A percentile compares a stretch with the other conserved stretches of the same genome.
These are phyloP conservation scores for Arthrobotrys pseudoclavata DNA, from an alignment of 2,329 filamentous ascomycete species.

Conservation along the genomic window DNA sequence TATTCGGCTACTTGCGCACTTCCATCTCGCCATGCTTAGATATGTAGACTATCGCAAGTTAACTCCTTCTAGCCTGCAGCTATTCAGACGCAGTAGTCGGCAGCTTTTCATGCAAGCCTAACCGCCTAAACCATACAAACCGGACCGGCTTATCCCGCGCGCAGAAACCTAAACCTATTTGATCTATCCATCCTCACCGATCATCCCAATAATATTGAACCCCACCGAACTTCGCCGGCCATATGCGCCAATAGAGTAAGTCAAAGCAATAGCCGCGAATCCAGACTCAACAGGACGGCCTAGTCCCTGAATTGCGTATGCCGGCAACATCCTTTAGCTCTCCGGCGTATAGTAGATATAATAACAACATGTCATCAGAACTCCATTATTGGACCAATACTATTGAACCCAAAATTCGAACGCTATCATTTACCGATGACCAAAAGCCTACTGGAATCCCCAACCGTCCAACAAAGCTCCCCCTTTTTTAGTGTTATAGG, in stretches of 20 bases:
- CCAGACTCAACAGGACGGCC: constrained; percentile 21
- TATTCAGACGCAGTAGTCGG: neutral
- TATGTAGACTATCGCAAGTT: neutral
- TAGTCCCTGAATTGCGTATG: constrained; percentile 6
- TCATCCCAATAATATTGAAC: constrained; percentile 1
- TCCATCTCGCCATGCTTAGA: neutral
- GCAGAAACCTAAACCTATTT: neutral
- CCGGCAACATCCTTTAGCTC: neutral
- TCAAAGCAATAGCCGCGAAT: neutral
- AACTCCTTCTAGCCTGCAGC: neutral
- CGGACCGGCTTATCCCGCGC: constrained; percentile 12
- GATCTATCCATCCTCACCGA: neutral
- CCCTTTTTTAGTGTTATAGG: neutral
- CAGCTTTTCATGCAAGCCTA: constrained; percentile 11
- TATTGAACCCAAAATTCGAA: neutral
- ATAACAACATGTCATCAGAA: neutral
- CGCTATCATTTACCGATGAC: too few species aligned
- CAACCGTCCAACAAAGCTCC: neutral
- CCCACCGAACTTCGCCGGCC: constrained; percentile 27
- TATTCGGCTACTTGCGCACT: neutral
- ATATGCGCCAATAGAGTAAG: neutral
- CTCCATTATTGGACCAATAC: neutral
- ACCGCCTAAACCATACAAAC: neutral
- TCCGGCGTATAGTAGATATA: neutral
- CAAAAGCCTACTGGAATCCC: neutral